A percentile compares a stretch with the other conserved stretches of the same genome.
These are phyloP conservation scores for Hyphopichia homilentoma DNA, from an alignment of 805 yeast genomes.

Conservation along the genomic window DNA sequence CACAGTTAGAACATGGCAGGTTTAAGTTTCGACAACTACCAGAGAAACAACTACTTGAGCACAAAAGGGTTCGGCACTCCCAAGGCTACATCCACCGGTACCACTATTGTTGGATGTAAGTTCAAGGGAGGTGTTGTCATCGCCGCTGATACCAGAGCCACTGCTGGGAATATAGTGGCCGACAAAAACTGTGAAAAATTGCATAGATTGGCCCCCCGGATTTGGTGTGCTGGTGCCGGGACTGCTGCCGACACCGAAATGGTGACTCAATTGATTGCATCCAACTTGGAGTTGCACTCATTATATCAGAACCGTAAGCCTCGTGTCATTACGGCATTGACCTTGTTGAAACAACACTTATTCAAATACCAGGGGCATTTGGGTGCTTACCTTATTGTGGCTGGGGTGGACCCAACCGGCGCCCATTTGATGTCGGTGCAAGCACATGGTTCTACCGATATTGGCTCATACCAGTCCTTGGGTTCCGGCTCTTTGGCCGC, in stretches of 20 bases:
- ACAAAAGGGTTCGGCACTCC: slow-evolving; percentile 75
- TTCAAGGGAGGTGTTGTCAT: slow-evolving; percentile 92
- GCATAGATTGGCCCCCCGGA: slow-evolving; percentile 82
- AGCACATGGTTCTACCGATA: slow-evolving; percentile 97
- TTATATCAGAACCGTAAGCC: slow-evolving; percentile 83
- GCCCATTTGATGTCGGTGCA: slow-evolving; percentile 89
- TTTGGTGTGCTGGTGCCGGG: slow-evolving; percentile 99
- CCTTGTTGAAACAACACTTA: slow-evolving; percentile 90
- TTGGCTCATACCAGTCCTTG: slow-evolving; percentile 86
- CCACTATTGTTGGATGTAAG: slow-evolving; percentile 97
- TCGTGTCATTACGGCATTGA: slow-evolving; percentile 88
- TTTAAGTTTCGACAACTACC: slow-evolving; percentile 86
- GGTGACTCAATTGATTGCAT: slow-evolving; percentile 90
- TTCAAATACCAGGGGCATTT: slow-evolving; percentile 96
- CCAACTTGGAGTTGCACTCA: slow-evolving; percentile 87
- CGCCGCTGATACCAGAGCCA: slow-evolving; percentile 98
- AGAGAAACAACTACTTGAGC: slow-evolving; percentile 76
- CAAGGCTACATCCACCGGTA: slow-evolving; percentile 94
- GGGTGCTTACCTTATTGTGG: slow-evolving; percentile 97
- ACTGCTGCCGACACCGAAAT: slow-evolving; percentile 99
- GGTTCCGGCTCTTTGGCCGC: slow-evolving; percentile 99
- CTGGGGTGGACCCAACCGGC: slow-evolving; percentile 96
- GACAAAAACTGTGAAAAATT: slow-evolving; percentile 97
- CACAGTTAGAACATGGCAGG: slow-evolving; percentile 63
- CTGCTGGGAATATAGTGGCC: slow-evolving; percentile 94